Evolutionary conservation across 2,329 filamentous ascomycete species (phyloP), one percentile per base, ranked within the genome.

Genomic region (Lachnum nothofagi): DNA sequence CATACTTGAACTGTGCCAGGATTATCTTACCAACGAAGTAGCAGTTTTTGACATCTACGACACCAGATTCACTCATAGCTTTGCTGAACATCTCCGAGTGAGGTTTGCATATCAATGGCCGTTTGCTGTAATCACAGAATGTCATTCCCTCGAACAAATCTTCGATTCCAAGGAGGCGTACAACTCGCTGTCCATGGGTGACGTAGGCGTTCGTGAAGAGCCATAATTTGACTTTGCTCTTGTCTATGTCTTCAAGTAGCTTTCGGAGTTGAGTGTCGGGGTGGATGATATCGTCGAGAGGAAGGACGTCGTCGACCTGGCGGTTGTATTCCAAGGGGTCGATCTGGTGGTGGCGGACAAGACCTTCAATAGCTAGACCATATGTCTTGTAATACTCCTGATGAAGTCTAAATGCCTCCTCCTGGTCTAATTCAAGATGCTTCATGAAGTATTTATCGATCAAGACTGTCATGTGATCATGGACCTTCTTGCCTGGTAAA

Each of bases 141-240:
- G 93, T 98, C 53, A 97, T 81, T 6, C 93, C 93, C 55, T 97
- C 91, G 64, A 98, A 98, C 22, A 91, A 71, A 65, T 95, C 88
- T 1, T 94, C 90, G 20, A 98, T 74, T 2, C 79, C 83, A 2
- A 98, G 74, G 17, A 98, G 72, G 52, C 77, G 82, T 10, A 96
- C 82, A 0, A 98, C 93, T 35, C 90, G 74, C 63, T 80, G 83
- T 25, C 82, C 93, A 63, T 98, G 93, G 27, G 77, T 97, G 56
- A 94, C 74, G 63, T 98, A 96, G 19, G 94, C 93, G 64, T 98
- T 98, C 2, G 94, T 98, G 62, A 98, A 85, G 2, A 98, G 80
- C 93, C 94, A 98, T 24, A 90, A 73, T 55, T 82, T 89, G 55
- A 96, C 87, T 66, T 94, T 94, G 62, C 73, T 79, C 51, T 69